These are phyloP conservation scores for Fusarium equiseti DNA, from an alignment of 2,329 filamentous ascomycete species.

Conservation along the genomic window DNA sequence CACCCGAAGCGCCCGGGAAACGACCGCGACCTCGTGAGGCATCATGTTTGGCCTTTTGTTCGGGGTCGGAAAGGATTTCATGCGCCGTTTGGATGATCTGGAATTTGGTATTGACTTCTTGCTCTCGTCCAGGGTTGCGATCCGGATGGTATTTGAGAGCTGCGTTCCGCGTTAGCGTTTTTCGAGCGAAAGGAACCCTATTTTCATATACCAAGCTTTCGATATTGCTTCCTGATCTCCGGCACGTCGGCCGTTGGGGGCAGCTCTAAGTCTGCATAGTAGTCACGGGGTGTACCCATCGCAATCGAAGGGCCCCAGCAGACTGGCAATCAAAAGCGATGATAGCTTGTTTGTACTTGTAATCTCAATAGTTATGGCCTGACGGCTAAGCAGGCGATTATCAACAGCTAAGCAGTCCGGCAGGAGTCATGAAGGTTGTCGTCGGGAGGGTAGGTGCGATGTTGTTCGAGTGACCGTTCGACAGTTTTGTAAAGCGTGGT, in stretches of 20 bases:
- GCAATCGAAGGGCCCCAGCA: slow-evolving; percentile 32
- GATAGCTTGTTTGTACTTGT: slow-evolving; percentile 3
- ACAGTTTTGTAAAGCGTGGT: neutral
- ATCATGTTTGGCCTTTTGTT: slow-evolving; percentile 66
- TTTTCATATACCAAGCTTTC: slow-evolving; percentile 75
- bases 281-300: slow-evolving; percentile 71
- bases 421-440: slow-evolving; percentile 18
- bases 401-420: slow-evolving; percentile 2
- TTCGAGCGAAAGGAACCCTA: neutral
- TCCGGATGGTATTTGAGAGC: slow-evolving; percentile 90
- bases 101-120: slow-evolving; percentile 84
- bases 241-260: slow-evolving; percentile 73
- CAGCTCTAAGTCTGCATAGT: slow-evolving; percentile 87
- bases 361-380: neutral
- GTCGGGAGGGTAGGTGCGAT: neutral
- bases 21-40: slow-evolving; percentile 57
- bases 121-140: slow-evolving; percentile 85
- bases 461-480: neutral
- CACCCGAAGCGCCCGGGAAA: slow-evolving; percentile 64
- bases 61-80: slow-evolving; percentile 73
- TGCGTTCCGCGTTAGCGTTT: slow-evolving; percentile 53
- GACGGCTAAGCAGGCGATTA: neutral
- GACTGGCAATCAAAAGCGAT: slow-evolving; percentile 11
- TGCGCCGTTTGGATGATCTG: slow-evolving; percentile 88
- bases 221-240: slow-evolving; percentile 88